Evolutionary conservation across 208 protist species (phyloP).

Genomic region (Trypanosoma vivax): DNA sequence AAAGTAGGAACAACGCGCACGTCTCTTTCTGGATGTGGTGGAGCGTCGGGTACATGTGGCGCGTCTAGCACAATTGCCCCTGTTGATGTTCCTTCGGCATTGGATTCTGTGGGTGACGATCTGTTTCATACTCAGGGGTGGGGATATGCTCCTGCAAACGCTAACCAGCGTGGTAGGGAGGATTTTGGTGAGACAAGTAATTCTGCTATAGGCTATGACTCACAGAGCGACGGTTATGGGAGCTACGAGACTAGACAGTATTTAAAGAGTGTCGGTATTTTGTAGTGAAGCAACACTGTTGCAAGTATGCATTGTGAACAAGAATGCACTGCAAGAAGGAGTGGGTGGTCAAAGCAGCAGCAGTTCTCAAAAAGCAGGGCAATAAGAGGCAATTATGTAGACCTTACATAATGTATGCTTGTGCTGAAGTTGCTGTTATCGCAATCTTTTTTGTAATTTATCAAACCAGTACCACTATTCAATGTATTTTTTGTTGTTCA

Average conservation of each 20-base stretch:
- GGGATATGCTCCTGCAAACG: conserved; percentile 9
- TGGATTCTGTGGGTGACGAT: background rate
- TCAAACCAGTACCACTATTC: no score
- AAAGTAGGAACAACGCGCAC: background rate
- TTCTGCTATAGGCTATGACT: conserved; percentile 43
- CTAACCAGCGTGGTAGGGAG: conserved; percentile 4
- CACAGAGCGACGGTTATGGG: conserved; percentile 78
- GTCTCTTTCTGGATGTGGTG: background rate
- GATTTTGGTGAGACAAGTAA: background rate
- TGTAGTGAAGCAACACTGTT: conserved; percentile 12
- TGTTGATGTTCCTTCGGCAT: background rate
- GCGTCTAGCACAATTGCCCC: background rate
- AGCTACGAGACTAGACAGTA: conserved; percentile 86
- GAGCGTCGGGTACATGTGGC: background rate
- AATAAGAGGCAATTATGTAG: no score
- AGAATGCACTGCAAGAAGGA: no score
- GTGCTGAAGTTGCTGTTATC: no score
- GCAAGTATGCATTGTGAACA: no score
- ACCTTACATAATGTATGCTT: no score
- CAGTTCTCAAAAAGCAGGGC: no score
- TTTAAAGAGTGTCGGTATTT: conserved; percentile 64
- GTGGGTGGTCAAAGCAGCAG: no score
- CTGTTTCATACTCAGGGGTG: conserved; percentile 10
- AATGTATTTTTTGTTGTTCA: no score
- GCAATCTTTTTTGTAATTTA: no score